Base-by-base conservation (phyloP, 2,329 filamentous ascomycete genomes). In the Ilyonectria sp. region DNA sequence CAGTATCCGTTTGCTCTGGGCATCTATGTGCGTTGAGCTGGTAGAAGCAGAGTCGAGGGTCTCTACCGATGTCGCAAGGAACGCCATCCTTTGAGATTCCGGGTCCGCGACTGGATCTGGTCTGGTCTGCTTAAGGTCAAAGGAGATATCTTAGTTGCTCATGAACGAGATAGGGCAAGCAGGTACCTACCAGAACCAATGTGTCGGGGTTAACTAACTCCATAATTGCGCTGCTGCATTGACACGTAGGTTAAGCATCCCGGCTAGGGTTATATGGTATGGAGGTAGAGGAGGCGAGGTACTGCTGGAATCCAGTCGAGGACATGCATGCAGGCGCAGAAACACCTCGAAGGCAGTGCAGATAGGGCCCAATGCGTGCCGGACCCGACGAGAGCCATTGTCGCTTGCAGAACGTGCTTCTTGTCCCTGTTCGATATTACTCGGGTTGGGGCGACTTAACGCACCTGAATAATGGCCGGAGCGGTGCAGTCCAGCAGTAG, bases 201-300 rank as follows among this genome's bases (percentile, higher is more conserved):
- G 44, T 33, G 19, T 52, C 44, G 63, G 62, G 43, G 63, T 10
- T 10, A 46, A 47, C 54, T 50, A 26, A 49, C 57, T 63, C 23
- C 50, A 47, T 59, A 31, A 43, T 35, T 17, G 23, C 26, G 53
- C 35, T 46, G 52, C 61, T 68, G 57, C 62, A 68, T 37, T 65
- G 65, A 68, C 65, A 68, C 65, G 61, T 68, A 68, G 52, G 56
- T 59, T 53, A 29, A 54, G 31, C 49, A 59, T 46, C 57, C n/a
- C 21, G 44, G 31, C 60, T 61, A 53, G 50, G 50, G 29, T 21
- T 11, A 21, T 17, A n/a, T 9, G n/a, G 44, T 21, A 46, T 23
- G 19, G 44, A 21, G 26, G 26, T 9, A 52, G 29, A 52, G 10
- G n/a, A 33, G 49, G 26, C 49, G 17, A 21, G 15, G 7, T 43